These are phyloP conservation scores for Ambrosia trifida DNA, from an alignment of 129 eudicot genomes.

Conservation along the genomic window DNA sequence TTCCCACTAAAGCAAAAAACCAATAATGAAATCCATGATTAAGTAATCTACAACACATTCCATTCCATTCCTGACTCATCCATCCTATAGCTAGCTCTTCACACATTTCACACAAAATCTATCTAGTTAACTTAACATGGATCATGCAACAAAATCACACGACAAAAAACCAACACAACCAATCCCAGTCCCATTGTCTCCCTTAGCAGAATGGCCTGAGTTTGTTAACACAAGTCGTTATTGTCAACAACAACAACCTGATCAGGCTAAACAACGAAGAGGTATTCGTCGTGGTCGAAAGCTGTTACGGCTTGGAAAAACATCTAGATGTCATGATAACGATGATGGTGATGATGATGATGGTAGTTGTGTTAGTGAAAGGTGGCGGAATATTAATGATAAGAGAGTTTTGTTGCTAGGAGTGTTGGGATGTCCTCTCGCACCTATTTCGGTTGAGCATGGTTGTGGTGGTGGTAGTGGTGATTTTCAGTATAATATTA, in stretches of 20 bases:
- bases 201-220: constrained; percentile 61
- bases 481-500: constrained; percentile 34
- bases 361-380: background rate
- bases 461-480: background rate
- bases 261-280: constrained; percentile 35
- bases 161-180: constrained; percentile 12
- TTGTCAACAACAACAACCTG: constrained; percentile 4
- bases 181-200: constrained; percentile 44
- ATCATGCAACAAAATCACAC: constrained; percentile 3
- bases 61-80: background rate
- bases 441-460: constrained; percentile 53
- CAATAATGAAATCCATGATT: background rate
- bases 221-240: constrained; percentile 31
- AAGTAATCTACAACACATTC: background rate
- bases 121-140: background rate
- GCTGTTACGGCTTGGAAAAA: constrained; percentile 45
- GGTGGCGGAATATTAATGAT: background rate
- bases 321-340: constrained; percentile 18
- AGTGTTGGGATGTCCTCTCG: constrained; percentile 72
- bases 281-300: constrained; percentile 40
- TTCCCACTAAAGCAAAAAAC: constrained; percentile 26
- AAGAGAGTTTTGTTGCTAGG: constrained; percentile 55
- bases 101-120: background rate
- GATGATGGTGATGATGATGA: background rate
- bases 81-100: background rate